phyloP scores from a whole-genome alignment of 2,329 filamentous ascomycete genomes.

The Apiospora pterosperma region DNA sequence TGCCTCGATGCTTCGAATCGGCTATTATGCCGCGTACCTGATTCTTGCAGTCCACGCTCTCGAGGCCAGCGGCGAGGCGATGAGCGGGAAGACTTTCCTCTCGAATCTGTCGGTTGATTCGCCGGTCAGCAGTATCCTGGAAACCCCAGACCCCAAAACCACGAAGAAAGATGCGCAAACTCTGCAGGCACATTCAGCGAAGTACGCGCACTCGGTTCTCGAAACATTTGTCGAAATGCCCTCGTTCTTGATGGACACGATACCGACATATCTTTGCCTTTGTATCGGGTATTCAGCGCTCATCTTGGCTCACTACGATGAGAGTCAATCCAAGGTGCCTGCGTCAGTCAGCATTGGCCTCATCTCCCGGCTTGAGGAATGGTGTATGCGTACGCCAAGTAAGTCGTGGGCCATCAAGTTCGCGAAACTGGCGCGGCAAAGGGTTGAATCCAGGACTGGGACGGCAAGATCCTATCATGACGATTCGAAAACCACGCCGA shows the following conservation, averaged over 20 bases:
- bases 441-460: conserved; percentile 22
- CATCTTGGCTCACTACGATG: conserved; percentile 28
- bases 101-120: conserved; percentile 14
- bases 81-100: conserved; percentile 24
- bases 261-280: conserved; percentile 25
- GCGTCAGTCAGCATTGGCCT: conserved; percentile 22
- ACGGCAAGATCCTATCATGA: not conserved
- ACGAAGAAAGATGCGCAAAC: conserved; percentile 12
- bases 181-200: conserved; percentile 22
- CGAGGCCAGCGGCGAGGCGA: conserved; percentile 25
- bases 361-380: conserved; percentile 25
- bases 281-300: conserved; percentile 30
- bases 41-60: conserved; percentile 27
- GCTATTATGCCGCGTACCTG: conserved; percentile 30
- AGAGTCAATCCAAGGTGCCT: conserved; percentile 25
- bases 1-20: conserved; percentile 29
- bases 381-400: conserved; percentile 25
- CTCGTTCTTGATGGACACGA: conserved; percentile 24
- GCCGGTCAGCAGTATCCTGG: conserved; percentile 9
- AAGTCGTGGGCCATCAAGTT: conserved; percentile 30
- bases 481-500: conserved; percentile 1
- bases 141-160: conserved; percentile 5
- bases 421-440: conserved; percentile 22
- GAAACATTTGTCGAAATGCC: conserved; percentile 31
- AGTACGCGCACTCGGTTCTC: conserved; percentile 24